Percentiles rank a stretch among this genome's conserved stretches.
Evolutionary conservation across 208 protist genomes (phyloP).

Genomic region (Acanthamoeba sp.): DNA sequence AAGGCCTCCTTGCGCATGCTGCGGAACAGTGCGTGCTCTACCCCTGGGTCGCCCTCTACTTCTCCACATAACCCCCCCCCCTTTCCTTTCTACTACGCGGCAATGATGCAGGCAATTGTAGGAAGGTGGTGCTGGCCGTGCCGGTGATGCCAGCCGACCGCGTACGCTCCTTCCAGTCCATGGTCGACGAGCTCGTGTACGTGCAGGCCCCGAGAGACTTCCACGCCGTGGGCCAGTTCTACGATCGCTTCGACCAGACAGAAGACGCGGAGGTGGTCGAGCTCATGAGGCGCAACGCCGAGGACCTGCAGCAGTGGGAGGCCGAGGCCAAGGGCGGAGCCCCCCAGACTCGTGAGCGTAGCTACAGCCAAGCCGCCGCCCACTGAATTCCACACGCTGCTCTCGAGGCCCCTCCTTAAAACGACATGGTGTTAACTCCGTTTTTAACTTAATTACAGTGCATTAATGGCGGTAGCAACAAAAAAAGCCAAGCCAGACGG

Average conservation of each 20-base stretch:
- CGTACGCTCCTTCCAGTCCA: not conserved
- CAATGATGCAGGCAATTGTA: not conserved
- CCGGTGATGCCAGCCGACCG: constrained; percentile 73
- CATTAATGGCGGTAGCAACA: too few relatives aligned
- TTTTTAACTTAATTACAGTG: too few relatives aligned
- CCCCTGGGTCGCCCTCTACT: too few relatives aligned
- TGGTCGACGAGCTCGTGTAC: constrained; percentile 75
- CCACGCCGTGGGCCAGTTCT: constrained; percentile 77
- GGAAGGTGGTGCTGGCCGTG: constrained; percentile 74
- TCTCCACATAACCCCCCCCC: not conserved
- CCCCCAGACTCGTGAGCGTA: not conserved
- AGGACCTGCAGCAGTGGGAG: not conserved
- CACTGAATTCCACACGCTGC: not conserved
- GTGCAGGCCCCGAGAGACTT: constrained; percentile 49
- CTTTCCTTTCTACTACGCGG: not conserved
- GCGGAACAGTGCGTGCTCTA: not conserved
- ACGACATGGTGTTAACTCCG: too few relatives aligned
- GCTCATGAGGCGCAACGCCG: constrained; percentile 58
- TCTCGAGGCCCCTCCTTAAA: not conserved
- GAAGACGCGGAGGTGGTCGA: constrained; percentile 74
- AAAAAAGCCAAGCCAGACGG: too few relatives aligned
- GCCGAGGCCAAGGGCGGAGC: not conserved
- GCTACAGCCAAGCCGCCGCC: not conserved
- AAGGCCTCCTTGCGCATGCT: constrained; percentile 73
- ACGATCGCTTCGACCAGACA: constrained; percentile 77